A percentile compares a stretch with the other conserved stretches of the same genome.
Conservation (phyloP, 129 eudicot genomes). For the Kitagawia praeruptora region DNA sequence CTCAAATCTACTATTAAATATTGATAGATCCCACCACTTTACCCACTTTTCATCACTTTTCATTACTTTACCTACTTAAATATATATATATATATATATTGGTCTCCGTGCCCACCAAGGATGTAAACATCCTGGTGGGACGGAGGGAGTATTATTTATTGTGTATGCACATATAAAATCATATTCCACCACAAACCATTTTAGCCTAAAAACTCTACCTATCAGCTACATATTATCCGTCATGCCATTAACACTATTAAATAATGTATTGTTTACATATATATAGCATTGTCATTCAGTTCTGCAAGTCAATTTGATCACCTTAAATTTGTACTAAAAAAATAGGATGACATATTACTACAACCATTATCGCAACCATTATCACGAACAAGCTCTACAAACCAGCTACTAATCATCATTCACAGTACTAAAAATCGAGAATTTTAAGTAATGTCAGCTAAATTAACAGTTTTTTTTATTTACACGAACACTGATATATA, state of each 20-base stretch:
- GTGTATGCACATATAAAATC: not conserved
- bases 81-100: no score
- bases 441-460: not conserved
- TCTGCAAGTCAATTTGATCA: not conserved
- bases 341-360: not conserved
- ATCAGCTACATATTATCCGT: no score
- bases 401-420: not conserved
- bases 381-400: not conserved
- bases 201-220: not conserved
- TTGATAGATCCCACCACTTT: no score
- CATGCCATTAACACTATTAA: not conserved
- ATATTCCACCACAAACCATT: not conserved
- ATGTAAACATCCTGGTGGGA: no score
- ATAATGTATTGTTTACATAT: not conserved
- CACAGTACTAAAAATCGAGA: not conserved
- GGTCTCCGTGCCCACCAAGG: no score
- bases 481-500: not conserved
- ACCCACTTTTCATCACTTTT: no score
- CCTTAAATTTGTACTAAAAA: not conserved
- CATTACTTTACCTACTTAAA: no score
- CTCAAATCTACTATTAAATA: no score
- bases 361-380: not conserved
- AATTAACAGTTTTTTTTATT: not conserved
- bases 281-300: not conserved
- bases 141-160: no score